Conservation (phyloP, 352 stramenopile species). For the Phytopythium sindhum region DNA sequence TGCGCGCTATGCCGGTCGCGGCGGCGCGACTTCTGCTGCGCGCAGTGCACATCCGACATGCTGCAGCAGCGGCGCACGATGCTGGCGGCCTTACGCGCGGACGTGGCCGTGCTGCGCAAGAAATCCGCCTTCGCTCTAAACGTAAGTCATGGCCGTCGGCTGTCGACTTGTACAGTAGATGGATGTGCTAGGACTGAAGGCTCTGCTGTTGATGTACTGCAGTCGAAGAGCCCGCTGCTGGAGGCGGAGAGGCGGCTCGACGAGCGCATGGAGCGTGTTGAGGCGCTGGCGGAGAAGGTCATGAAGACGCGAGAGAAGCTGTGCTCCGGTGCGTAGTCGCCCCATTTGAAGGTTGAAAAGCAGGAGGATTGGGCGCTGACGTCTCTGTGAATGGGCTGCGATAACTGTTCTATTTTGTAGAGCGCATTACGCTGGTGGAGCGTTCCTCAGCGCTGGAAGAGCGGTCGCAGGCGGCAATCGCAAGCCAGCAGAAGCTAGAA, state of each 20-base stretch:
- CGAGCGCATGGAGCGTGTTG: slow-evolving; percentile 52
- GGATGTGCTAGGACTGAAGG: background rate
- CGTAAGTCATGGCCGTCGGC: slow-evolving; percentile 20
- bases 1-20: slow-evolving; percentile 56
- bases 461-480: slow-evolving; percentile 32
- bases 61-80: slow-evolving; percentile 79
- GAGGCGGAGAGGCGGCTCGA: slow-evolving; percentile 50
- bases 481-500: slow-evolving; percentile 40
- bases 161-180: background rate
- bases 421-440: slow-evolving; percentile 61
- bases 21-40: slow-evolving; percentile 54
- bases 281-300: slow-evolving; percentile 49
- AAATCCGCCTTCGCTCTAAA: slow-evolving; percentile 70
- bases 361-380: background rate
- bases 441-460: slow-evolving; percentile 47
- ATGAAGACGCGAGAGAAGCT: slow-evolving; percentile 70
- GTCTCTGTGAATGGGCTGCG: background rate
- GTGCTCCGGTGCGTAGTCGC: slow-evolving; percentile 35
- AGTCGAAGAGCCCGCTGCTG: slow-evolving; percentile 53
- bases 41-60: slow-evolving; percentile 58
- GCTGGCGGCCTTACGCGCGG: slow-evolving; percentile 64
- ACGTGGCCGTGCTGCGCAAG: slow-evolving; percentile 76
- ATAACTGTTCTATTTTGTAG: slow-evolving; percentile 12
- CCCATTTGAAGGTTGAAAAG: background rate
- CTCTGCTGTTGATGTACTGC: background rate